Percentiles rank a stretch among this genome's conserved stretches.
phyloP scores from a whole-genome alignment of 768 basidiomycete species.

The Candolleomyces eurysporus region DNA sequence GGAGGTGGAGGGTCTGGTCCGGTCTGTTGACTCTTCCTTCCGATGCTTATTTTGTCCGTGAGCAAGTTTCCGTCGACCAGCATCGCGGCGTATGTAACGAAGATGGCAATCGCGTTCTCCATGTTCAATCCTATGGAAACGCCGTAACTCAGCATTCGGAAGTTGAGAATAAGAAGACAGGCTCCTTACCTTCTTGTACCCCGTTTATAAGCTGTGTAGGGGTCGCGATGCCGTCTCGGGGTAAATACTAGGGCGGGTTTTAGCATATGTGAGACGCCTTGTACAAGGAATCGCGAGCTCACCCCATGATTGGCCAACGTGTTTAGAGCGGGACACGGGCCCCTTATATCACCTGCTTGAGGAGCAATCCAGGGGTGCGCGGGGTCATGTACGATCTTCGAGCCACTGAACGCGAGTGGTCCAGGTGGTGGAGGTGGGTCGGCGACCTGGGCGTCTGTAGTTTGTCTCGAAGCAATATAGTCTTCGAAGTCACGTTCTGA shows the following conservation, averaged over 20 bases:
- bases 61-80: conserved; percentile 7
- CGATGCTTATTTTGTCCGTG: conserved; percentile 11
- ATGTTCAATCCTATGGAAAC: conserved; percentile 8
- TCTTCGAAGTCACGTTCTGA: too few relatives aligned
- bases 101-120: conserved; percentile 2
- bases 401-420: conserved; percentile 1
- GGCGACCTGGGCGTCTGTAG: too few relatives aligned
- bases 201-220: conserved; percentile 14
- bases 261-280: too few relatives aligned
- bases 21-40: conserved; percentile 2
- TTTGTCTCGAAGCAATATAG: too few relatives aligned
- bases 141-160: not conserved
- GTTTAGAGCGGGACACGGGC: conserved; percentile 18
- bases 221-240: conserved; percentile 13
- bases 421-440: conserved; percentile 6
- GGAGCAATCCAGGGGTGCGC: conserved; percentile 9
- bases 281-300: not conserved
- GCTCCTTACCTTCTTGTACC: conserved; percentile 13
- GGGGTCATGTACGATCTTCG: conserved; percentile 11
- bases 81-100: conserved; percentile 6
- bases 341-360: conserved; percentile 10
- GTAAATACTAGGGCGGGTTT: conserved; percentile 10
- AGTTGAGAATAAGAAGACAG: too few relatives aligned
- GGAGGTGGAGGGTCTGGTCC: conserved; percentile 11
- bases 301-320: conserved; percentile 18